Evolutionary conservation across 805 yeast genomes (phyloP).

Genomic region (baker's yeast (Saccharomyces cerevisiae)): DNA sequence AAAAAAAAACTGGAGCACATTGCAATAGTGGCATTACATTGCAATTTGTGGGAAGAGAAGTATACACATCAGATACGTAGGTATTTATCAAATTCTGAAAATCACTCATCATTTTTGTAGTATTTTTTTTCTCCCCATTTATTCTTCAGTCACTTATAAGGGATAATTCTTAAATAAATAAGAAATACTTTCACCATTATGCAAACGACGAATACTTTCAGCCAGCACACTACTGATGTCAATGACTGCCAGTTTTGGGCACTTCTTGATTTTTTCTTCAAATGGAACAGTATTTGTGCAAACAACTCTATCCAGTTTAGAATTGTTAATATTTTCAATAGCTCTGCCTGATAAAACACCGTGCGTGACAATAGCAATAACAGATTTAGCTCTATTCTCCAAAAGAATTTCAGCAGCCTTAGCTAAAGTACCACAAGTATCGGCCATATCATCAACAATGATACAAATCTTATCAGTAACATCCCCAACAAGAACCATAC

Average conservation of each 20-base stretch:
- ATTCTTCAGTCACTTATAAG: conserved; percentile 7
- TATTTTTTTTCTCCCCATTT: background rate
- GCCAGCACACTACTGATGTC: conserved; percentile 71
- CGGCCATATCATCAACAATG: conserved; percentile 84
- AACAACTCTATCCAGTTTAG: conserved; percentile 59
- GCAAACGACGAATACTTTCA: conserved; percentile 76
- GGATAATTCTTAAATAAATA: conserved; percentile 50
- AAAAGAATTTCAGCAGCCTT: conserved; percentile 73
- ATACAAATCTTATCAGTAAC: conserved; percentile 68
- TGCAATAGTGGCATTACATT: background rate
- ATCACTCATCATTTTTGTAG: background rate
- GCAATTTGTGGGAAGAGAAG: background rate
- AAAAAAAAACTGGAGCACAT: background rate
- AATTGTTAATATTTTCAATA: conserved; percentile 57
- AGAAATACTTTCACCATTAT: conserved; percentile 79
- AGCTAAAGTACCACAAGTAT: conserved; percentile 78
- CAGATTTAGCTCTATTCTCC: conserved; percentile 60
- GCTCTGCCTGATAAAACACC: conserved; percentile 75
- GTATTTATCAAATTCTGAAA: background rate
- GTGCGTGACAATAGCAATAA: conserved; percentile 76
- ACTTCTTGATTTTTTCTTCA: conserved; percentile 47
- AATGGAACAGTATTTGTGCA: conserved; percentile 79
- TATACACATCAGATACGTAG: background rate
- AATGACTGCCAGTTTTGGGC: conserved; percentile 49
- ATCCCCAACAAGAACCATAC: conserved; percentile 83